Percentiles rank a stretch among this genome's conserved stretches.
phyloP scores from a whole-genome alignment of 257 asterid genomes.

The Solanum phureja region DNA sequence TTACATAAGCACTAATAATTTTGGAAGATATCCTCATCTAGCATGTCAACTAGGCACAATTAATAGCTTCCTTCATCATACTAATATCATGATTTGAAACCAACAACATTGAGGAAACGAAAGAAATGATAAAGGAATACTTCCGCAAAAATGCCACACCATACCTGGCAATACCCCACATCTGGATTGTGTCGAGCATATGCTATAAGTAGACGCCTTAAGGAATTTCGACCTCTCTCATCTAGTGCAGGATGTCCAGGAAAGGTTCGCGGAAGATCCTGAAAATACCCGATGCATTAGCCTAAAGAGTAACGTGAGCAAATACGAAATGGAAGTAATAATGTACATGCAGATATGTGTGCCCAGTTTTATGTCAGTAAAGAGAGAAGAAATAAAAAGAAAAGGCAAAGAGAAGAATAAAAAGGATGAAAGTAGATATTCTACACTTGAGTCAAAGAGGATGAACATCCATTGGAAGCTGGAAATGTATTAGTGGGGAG shows the following conservation, averaged over 20 bases:
- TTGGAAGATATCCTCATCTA: not conserved
- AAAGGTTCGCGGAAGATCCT: slow-evolving; percentile 94
- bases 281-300: slow-evolving; percentile 21
- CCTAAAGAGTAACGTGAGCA: slow-evolving; percentile 6
- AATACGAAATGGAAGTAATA: not conserved
- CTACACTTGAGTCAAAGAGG: not conserved
- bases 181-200: slow-evolving; percentile 88
- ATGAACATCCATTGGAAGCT: not conserved
- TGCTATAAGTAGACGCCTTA: slow-evolving; percentile 80
- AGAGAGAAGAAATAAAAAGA: not conserved
- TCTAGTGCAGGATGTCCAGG: slow-evolving; percentile 94
- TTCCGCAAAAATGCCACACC: slow-evolving; percentile 11
- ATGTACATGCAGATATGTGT: not conserved
- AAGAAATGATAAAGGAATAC: slow-evolving; percentile 2
- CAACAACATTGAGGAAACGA: not conserved
- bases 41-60: not conserved
- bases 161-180: slow-evolving; percentile 94
- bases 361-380: not conserved
- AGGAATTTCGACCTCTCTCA: slow-evolving; percentile 73
- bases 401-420: not conserved
- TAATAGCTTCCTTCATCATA: not conserved
- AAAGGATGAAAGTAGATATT: not conserved
- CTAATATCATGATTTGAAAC: not conserved
- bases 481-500: not conserved
- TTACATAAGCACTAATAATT: not conserved